Evolutionary conservation across 805 yeast species (phyloP), one percentile per base, ranked within the genome.

Genomic region (Ogataea henricii): DNA sequence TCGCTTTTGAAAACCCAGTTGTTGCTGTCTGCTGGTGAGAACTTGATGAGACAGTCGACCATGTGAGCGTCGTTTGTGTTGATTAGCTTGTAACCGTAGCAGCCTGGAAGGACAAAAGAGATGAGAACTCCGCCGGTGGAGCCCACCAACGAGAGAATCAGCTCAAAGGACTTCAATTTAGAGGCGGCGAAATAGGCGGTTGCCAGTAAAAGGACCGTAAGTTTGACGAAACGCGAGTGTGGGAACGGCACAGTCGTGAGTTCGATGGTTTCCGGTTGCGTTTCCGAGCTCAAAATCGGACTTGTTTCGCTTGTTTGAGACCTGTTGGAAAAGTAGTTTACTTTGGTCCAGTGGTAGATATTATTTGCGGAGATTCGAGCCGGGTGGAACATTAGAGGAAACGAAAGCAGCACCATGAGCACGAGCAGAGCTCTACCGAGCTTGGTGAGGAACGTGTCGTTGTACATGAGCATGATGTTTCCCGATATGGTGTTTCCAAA

Each of bases 91-190:
- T 69, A 86, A 0, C 92, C 92, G 64, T 86, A 87, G 47, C 83
- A 69, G 0, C 95, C 94, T 0, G 95, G 95, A 36, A 87, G 70
- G 8, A 85, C 85, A 64, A 86, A 87, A 20, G 89, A 82, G 43
- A 87, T 87, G 21, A 89, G 72, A 0, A 91, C 87, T 4, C 91
- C 87, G 0, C 95, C 95, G 0, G 94, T 87, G 4, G 91, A 85
- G 3, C 95, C 95, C 8, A 87, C 90, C 44, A 87, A 68, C 1
- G 92, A 81, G 40, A 87, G 66, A 3, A 87, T 86, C 29, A 78
- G 74, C 45, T 85, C 91, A 59, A 87, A 80, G 0, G 89, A 83
- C 1, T 74, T 69, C 8, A 87, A 77, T 8, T 79, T 64, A 1
- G 82, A 64, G 0, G 95, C 89, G 13, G 81, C 65, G 0, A 73